phyloP scores from a whole-genome alignment of 139 green algal species.

The Ulvella scutata region DNA sequence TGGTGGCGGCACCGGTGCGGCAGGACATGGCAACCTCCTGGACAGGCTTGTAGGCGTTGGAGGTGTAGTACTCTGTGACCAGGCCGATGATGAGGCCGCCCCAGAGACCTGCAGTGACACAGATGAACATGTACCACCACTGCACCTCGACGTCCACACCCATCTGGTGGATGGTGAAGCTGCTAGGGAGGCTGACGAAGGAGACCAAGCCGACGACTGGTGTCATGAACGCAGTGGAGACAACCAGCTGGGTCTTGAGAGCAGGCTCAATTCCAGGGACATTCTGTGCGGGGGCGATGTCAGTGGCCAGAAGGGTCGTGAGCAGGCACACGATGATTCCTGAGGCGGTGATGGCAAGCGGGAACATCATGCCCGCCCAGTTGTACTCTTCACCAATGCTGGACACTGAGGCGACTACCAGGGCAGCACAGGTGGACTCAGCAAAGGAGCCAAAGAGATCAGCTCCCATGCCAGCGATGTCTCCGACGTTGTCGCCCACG shows the following conservation, averaged over 20 bases:
- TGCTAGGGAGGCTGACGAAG: background rate
- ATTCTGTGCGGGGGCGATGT: slow-evolving; percentile 53
- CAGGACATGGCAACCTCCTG: slow-evolving; percentile 89
- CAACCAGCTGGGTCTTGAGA: slow-evolving; percentile 87
- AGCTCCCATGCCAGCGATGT: slow-evolving; percentile 96
- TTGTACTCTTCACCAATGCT: slow-evolving; percentile 20
- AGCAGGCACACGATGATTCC: slow-evolving; percentile 86
- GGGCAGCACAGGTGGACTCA: slow-evolving; percentile 88
- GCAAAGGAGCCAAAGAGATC: slow-evolving; percentile 96
- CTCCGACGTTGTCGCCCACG: slow-evolving; percentile 96
- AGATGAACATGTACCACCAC: slow-evolving; percentile 84
- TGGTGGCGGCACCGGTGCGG: slow-evolving; percentile 85
- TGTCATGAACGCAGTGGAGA: slow-evolving; percentile 79
- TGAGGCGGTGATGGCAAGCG: slow-evolving; percentile 17
- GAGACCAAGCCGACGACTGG: slow-evolving; percentile 25
- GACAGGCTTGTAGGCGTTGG: slow-evolving; percentile 64
- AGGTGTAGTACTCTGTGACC: slow-evolving; percentile 96
- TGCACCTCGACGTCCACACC: slow-evolving; percentile 32
- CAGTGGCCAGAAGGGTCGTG: slow-evolving; percentile 81
- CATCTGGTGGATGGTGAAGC: background rate
- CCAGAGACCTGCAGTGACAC: slow-evolving; percentile 81
- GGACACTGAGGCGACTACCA: slow-evolving; percentile 70
- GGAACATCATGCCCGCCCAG: slow-evolving; percentile 67
- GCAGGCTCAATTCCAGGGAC: slow-evolving; percentile 71
- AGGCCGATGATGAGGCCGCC: slow-evolving; percentile 89